Percentiles rank a stretch among this genome's conserved stretches.
Conservation (phyloP, 164 flowering plant genomes). For the Vitis labrusca region DNA sequence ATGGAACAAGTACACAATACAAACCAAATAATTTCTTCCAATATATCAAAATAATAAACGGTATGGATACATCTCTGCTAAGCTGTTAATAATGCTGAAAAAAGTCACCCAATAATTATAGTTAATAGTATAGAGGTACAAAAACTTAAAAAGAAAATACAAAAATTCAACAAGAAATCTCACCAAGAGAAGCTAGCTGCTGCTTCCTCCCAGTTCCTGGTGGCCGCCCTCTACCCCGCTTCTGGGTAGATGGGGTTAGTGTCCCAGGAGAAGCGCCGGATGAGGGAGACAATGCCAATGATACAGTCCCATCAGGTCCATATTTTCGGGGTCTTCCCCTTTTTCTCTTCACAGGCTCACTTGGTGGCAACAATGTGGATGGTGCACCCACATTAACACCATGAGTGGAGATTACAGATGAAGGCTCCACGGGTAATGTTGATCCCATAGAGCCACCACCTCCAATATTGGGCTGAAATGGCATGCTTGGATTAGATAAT, state of each 20-base stretch:
- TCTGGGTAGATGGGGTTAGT: constrained; percentile 37
- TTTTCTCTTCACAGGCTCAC: constrained; percentile 62
- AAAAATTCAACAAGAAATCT: constrained; percentile 14
- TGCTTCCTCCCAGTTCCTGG: constrained; percentile 84
- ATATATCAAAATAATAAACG: no score
- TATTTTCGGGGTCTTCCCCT: constrained; percentile 93
- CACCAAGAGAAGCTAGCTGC: constrained; percentile 77
- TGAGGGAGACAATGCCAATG: constrained; percentile 59
- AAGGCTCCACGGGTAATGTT: constrained; percentile 44
- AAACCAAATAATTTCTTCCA: no score
- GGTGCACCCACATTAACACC: constrained; percentile 41
- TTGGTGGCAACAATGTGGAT: constrained; percentile 24
- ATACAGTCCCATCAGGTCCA: constrained; percentile 67
- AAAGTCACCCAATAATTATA: background rate
- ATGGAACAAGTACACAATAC: no score
- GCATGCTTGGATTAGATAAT: constrained; percentile 36
- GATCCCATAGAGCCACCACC: constrained; percentile 43
- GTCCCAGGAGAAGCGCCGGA: constrained; percentile 38
- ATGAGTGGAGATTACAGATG: constrained; percentile 45
- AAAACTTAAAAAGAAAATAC: constrained; percentile 2
- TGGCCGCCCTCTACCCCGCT: constrained; percentile 94
- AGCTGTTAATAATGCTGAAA: no score
- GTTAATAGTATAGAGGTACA: background rate
- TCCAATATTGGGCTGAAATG: constrained; percentile 47
- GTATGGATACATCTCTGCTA: no score